Conservation (phyloP, 2,329 filamentous ascomycete species). For the Epichloe festucae region DNA sequence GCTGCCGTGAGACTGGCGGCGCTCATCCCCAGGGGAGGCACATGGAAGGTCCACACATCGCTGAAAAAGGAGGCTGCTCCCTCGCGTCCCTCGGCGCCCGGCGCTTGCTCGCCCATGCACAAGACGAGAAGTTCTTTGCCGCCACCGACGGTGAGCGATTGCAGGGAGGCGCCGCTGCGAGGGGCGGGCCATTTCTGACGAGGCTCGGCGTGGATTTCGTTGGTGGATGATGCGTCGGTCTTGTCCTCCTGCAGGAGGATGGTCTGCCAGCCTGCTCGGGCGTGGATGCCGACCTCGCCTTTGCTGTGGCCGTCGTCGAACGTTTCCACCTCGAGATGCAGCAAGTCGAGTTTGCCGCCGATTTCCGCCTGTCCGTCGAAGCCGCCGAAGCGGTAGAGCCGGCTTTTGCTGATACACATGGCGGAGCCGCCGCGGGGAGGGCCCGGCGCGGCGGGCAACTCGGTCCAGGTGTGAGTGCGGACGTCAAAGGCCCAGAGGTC, state of each 20-base stretch:
- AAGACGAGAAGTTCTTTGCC: slow-evolving; percentile 50
- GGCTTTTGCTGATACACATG: slow-evolving; percentile 49
- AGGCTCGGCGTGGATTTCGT: slow-evolving; percentile 21
- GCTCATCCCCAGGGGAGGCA: slow-evolving; percentile 41
- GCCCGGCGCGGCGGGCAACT: slow-evolving; percentile 53
- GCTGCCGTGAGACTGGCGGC: slow-evolving; percentile 42
- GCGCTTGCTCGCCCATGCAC: slow-evolving; percentile 43
- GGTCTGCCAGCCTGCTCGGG: slow-evolving; percentile 42
- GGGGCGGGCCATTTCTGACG: slow-evolving; percentile 35
- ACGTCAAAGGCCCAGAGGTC: slow-evolving; percentile 75
- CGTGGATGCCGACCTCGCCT: slow-evolving; percentile 37
- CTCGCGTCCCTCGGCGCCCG: slow-evolving; percentile 35
- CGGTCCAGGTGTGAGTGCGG: slow-evolving; percentile 48
- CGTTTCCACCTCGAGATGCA: slow-evolving; percentile 43
- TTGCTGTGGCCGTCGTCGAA: slow-evolving; percentile 36
- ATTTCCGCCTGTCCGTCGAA: slow-evolving; percentile 59
- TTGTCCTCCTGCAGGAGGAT: slow-evolving; percentile 29
- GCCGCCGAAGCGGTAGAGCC: slow-evolving; percentile 68
- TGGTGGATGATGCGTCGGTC: slow-evolving; percentile 17
- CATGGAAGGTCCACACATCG: slow-evolving; percentile 53
- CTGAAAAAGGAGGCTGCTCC: slow-evolving; percentile 40
- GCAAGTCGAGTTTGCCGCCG: slow-evolving; percentile 58
- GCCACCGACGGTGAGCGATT: slow-evolving; percentile 43
- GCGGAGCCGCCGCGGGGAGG: slow-evolving; percentile 52
- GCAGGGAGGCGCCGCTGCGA: slow-evolving; percentile 40